A percentile compares a stretch with the other conserved stretches of the same genome.
phyloP scores from a whole-genome alignment of 257 asterid species.

The Sherardia arvensis region DNA sequence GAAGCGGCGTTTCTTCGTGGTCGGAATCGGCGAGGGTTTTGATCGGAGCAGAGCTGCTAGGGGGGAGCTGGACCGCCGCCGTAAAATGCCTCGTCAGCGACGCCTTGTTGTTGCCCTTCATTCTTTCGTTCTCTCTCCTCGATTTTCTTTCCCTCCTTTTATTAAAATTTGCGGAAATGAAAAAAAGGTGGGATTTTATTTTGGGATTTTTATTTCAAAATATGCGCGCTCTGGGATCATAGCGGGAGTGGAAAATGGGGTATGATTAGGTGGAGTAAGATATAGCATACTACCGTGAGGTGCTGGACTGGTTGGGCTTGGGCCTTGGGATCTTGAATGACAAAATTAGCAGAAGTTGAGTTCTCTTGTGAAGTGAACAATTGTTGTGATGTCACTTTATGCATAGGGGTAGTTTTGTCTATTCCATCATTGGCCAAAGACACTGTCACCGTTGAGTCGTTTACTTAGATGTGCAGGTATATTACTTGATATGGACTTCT shows the following conservation, averaged over 20 bases:
- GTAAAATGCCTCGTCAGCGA: conserved; percentile 46
- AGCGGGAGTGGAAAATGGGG: background rate
- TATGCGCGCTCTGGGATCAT: conserved; percentile 13
- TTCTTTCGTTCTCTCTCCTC: conserved; percentile 18
- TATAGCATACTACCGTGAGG: background rate
- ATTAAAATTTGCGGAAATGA: background rate
- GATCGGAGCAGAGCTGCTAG: conserved; percentile 30
- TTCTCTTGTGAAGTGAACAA: no score
- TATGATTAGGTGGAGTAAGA: background rate
- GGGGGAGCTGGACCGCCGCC: conserved; percentile 40
- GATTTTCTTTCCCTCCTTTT: background rate
- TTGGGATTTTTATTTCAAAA: background rate
- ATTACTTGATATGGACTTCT: no score
- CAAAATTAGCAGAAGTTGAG: no score
- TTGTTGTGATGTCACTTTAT: no score
- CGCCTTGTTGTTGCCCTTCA: conserved; percentile 32
- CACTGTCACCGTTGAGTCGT: no score
- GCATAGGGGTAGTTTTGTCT: no score
- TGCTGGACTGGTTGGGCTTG: no score
- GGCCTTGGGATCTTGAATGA: no score
- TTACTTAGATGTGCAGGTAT: no score
- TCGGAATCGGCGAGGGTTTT: conserved; percentile 42
- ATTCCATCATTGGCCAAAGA: no score
- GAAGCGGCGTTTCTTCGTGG: conserved; percentile 11
- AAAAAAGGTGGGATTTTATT: no score